phyloP scores from a whole-genome alignment of 129 eudicot genomes.

The Saposhnikovia divaricata region DNA sequence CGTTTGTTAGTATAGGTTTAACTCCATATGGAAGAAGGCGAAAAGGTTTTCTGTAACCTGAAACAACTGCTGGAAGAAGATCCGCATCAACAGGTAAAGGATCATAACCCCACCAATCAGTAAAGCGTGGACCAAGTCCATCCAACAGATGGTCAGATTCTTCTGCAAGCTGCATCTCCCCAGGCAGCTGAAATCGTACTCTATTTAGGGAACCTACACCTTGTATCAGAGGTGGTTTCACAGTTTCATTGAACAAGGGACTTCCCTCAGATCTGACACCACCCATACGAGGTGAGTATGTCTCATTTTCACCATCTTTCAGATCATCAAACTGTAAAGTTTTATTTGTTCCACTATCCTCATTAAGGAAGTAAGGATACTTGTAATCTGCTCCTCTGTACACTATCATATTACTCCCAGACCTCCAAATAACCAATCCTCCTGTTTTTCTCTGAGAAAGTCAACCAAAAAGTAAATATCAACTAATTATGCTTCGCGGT shows the following conservation, averaged over 20 bases:
- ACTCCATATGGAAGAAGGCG: slow-evolving; percentile 96
- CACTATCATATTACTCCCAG: slow-evolving; percentile 75
- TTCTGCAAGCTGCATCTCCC: slow-evolving; percentile 76
- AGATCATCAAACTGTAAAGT: slow-evolving; percentile 25
- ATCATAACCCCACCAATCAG: slow-evolving; percentile 91
- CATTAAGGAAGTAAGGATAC: slow-evolving; percentile 70
- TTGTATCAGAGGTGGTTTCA: slow-evolving; percentile 55
- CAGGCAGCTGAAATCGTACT: slow-evolving; percentile 84
- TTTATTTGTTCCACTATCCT: slow-evolving; percentile 20
- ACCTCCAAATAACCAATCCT: slow-evolving; percentile 90
- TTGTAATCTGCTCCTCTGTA: slow-evolving; percentile 83
- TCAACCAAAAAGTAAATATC: slow-evolving; percentile 7
- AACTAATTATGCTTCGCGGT: neutral
- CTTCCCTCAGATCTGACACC: slow-evolving; percentile 18
- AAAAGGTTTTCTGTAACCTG: slow-evolving; percentile 73
- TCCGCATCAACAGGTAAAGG: slow-evolving; percentile 96
- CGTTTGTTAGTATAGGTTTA: slow-evolving; percentile 71
- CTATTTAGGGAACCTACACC: slow-evolving; percentile 82
- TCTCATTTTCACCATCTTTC: slow-evolving; percentile 20
- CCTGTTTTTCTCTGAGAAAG: slow-evolving; percentile 85
- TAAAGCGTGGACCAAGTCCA: slow-evolving; percentile 90
- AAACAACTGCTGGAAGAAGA: slow-evolving; percentile 82
- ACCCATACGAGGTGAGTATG: slow-evolving; percentile 16
- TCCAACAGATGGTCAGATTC: slow-evolving; percentile 75
- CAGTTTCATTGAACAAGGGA: slow-evolving; percentile 3